Evolutionary conservation across 345 rosid genomes (phyloP).

Genomic region (Hevea brasiliensis): DNA sequence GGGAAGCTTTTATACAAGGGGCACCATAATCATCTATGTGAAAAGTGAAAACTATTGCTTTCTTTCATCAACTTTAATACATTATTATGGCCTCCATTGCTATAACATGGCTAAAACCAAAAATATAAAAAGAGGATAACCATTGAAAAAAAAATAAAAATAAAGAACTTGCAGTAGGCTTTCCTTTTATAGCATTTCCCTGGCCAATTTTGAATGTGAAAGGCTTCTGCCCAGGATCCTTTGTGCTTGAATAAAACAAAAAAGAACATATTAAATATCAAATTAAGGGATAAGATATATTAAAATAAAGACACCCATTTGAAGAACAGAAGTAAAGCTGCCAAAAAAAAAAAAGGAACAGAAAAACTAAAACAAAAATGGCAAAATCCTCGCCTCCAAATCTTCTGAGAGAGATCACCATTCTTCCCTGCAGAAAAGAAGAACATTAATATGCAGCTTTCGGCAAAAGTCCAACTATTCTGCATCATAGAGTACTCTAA

Average conservation of each 20-base stretch:
- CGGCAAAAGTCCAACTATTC: not conserved
- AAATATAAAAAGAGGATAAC: not conserved
- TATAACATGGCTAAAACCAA: not conserved
- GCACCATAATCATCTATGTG: not conserved
- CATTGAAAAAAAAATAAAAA: not conserved
- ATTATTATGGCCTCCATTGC: not conserved
- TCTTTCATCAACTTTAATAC: not conserved
- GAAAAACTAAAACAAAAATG: not conserved
- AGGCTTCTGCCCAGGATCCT: slow-evolving; percentile 79
- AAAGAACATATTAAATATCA: slow-evolving; percentile 4
- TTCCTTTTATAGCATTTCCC: slow-evolving; percentile 84
- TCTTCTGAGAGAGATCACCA: slow-evolving; percentile 78
- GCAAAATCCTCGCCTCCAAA: slow-evolving; percentile 69
- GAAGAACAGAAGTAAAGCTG: not conserved
- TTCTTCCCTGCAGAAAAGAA: slow-evolving; percentile 64
- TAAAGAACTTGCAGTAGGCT: not conserved
- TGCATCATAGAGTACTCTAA: not conserved
- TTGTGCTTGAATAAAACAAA: slow-evolving; percentile 56
- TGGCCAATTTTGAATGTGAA: slow-evolving; percentile 80
- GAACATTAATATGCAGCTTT: not conserved
- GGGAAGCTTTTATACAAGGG: not conserved
- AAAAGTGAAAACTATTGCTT: not conserved
- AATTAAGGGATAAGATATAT: not conserved
- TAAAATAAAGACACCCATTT: not conserved
- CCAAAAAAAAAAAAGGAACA: not conserved